These are phyloP conservation scores for Madurella fahalii DNA, from an alignment of 2,329 filamentous ascomycete genomes.

Conservation along the genomic window DNA sequence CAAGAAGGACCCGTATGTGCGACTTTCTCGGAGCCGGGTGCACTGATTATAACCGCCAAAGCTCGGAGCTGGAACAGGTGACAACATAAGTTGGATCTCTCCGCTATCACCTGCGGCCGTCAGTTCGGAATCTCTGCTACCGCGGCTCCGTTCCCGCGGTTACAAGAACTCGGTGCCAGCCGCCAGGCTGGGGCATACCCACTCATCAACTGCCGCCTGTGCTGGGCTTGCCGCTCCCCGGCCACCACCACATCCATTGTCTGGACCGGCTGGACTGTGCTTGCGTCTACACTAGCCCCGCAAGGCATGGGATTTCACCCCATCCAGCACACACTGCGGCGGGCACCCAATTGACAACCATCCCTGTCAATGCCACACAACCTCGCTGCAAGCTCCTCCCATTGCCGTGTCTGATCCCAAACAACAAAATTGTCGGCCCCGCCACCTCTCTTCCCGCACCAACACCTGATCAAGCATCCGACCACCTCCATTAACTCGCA, in stretches of 20 bases:
- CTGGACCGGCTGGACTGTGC: slow-evolving; percentile 9
- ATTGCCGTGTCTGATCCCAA: slow-evolving; percentile 13
- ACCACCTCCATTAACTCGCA: neutral
- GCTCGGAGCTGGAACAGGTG: too few relatives aligned
- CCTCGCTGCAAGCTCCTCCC: slow-evolving; percentile 9
- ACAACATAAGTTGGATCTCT: too few relatives aligned
- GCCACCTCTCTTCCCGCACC: slow-evolving; percentile 6
- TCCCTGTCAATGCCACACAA: slow-evolving; percentile 16
- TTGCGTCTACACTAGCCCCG: slow-evolving; percentile 12
- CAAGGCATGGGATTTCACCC: slow-evolving; percentile 1
- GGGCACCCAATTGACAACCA: slow-evolving; percentile 16
- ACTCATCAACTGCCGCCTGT: slow-evolving; percentile 10
- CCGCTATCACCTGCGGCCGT: neutral
- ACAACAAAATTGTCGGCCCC: slow-evolving; percentile 20
- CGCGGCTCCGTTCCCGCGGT: slow-evolving; percentile 4
- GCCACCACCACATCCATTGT: neutral
- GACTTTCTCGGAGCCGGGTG: neutral
- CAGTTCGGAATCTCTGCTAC: neutral
- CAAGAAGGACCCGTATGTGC: neutral
- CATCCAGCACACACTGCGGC: slow-evolving; percentile 2
- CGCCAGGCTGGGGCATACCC: slow-evolving; percentile 9
- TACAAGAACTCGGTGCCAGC: slow-evolving; percentile 2
- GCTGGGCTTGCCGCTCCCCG: neutral
- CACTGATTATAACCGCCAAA: too few relatives aligned
- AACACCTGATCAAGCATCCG: neutral